phyloP scores from a whole-genome alignment of 257 asterid genomes.

The Jasminum sambac region DNA sequence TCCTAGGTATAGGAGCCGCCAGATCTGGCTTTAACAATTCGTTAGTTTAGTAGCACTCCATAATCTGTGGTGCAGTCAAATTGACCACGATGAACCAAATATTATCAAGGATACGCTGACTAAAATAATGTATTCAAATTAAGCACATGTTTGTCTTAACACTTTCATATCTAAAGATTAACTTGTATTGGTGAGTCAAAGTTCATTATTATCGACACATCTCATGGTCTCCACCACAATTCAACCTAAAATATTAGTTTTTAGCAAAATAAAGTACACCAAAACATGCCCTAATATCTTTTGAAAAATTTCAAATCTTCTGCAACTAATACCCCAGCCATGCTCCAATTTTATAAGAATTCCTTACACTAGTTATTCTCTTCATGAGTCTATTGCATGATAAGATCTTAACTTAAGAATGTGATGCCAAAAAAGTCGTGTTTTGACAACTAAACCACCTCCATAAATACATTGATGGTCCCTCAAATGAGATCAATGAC shows the following conservation, averaged over 20 bases:
- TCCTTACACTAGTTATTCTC: neutral
- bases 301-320: neutral
- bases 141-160: neutral
- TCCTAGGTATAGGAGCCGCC: constrained; percentile 5
- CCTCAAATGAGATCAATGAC: neutral
- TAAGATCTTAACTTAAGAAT: neutral
- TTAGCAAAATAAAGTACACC: too few relatives aligned
- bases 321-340: neutral
- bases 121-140: constrained; percentile 5
- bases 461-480: neutral
- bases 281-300: neutral
- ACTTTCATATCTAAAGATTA: too few relatives aligned
- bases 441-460: constrained; percentile 9
- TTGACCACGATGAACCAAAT: constrained; percentile 14
- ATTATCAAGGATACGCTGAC: neutral
- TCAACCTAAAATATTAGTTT: too few relatives aligned
- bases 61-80: constrained; percentile 12
- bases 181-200: too few relatives aligned
- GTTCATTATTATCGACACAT: too few relatives aligned
- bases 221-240: too few relatives aligned
- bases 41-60: constrained; percentile 2
- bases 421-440: neutral
- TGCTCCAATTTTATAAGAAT: neutral
- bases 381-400: neutral
- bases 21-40: constrained; percentile 16